Base-by-base conservation (phyloP, 2,329 filamentous ascomycete genomes). In the Thyridium curvatum region DNA sequence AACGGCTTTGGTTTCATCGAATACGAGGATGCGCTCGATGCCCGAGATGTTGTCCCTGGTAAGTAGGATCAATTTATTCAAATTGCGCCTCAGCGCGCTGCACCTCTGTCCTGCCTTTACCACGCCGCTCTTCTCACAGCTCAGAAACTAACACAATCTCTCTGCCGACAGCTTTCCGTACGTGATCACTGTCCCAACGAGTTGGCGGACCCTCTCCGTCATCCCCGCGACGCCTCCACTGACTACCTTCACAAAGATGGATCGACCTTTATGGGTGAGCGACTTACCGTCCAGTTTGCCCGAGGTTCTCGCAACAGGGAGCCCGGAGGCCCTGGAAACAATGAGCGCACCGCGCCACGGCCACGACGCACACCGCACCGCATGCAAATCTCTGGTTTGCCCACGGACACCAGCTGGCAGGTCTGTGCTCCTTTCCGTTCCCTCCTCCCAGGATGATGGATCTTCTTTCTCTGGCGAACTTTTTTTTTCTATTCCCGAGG, bases 1-100 rank as follows among this genome's bases (percentile, higher is more conserved):
- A 97, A 95, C 62, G 93, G 93, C 58, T 98, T 98, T 61, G 93
- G 93, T 62, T 98, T 98, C 73, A 95, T 98, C 62, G 93, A 98
- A 67, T 98, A 97, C 68, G 94, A 96, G 67, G 93, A 97, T 70
- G 82, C 89, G 42, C 87, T 96, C 85, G 93, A 98, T 70, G 93
- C 93, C 52, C 86, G 91, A 60, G 93, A 98, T 69, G 90, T 98
- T 49, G 93, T 98, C 58, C 93, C 93, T 66, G 91, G 93, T 96
- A 79, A 71, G 83, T 15, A n/a, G n/a, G n/a, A n/a, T n/a, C n/a
- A n/a, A n/a, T n/a, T n/a, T n/a, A n/a, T n/a, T n/a, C n/a, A n/a
- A n/a, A n/a, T n/a, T n/a, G n/a, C n/a, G n/a, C 49, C 44, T 35
- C 46, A 41, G 42, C 46, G 46, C 48, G 46, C 29, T n/a, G 31